Conservation (phyloP, 2,329 filamentous ascomycete species). For the Aspergillus japonicus region DNA sequence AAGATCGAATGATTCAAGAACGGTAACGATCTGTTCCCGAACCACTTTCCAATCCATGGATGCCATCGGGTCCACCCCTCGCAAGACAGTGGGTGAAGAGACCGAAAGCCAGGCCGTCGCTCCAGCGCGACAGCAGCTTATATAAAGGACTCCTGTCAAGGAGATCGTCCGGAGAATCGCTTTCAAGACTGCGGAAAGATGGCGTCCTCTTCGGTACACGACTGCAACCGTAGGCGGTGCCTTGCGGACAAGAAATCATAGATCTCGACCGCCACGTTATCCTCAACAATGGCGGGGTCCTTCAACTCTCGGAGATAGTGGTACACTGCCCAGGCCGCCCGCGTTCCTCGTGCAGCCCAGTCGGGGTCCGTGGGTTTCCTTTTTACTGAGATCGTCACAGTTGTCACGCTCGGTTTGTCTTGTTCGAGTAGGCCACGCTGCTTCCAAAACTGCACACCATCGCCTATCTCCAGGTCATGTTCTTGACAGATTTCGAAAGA, state of each 20-base stretch:
- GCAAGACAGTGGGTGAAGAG: background rate
- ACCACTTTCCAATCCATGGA: background rate
- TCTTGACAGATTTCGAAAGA: too few relatives aligned
- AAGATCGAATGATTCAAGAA: background rate
- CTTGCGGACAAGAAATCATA: background rate
- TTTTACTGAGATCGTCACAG: too few relatives aligned
- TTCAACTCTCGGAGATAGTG: too few relatives aligned
- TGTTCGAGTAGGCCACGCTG: too few relatives aligned
- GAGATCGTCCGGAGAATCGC: background rate
- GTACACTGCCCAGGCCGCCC: too few relatives aligned
- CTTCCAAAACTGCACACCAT: too few relatives aligned
- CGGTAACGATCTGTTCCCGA: background rate
- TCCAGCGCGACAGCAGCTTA: background rate
- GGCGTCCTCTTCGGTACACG: background rate
- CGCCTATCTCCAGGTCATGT: too few relatives aligned
- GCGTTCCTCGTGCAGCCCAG: too few relatives aligned
- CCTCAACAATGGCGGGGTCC: too few relatives aligned
- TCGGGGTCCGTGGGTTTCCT: too few relatives aligned
- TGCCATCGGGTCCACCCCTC: background rate
- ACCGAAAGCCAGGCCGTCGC: background rate
- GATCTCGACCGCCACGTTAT: background rate
- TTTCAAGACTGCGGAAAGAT: background rate
- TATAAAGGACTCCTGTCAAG: background rate
- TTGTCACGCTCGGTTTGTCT: too few relatives aligned
- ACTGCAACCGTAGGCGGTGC: background rate